Base-by-base conservation (phyloP, 202 grass and related monocot genomes). In the Sporobolus alterniflorus region DNA sequence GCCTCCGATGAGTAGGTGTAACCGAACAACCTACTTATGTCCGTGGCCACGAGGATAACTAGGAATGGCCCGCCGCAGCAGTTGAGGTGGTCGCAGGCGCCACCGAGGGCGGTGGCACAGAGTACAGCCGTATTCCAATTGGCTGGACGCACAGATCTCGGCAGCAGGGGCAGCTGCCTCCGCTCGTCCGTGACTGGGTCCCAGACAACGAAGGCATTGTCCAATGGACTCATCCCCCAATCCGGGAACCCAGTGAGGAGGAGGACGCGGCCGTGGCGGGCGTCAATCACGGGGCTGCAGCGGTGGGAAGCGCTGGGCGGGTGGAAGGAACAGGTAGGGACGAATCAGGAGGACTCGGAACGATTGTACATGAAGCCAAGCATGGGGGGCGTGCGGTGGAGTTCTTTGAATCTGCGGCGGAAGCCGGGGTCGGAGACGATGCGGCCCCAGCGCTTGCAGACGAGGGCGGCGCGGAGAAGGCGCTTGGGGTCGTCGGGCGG, bases 401-500 rank as follows among this genome's bases (percentile, higher is more conserved):
- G 55, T 9, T 59, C n/a, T 22, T 11, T 3, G 55, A 26, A 59
- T 14, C 55, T 22, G 55, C 55, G 55, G 75, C n/a, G 76, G 75
- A 78, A 78, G 7, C 20, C 43, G 20, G 30, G 3, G 3, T 9
- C 43, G 43, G 75, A 16, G 75, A 66, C 20, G 75, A 78, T 13
- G 18, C 28, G 18, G 75, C 60, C 4, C 57, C 75, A 78, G 28
- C 29, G 11, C 3, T 56, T 29, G 60, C 20, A 49, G 7, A 77
- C 74, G 57, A 77, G 57, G 18, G 74, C 41, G 26, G 74, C 74
- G 26, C 17, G 25, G 11, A 64, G 18, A 20, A 77, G 75, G 28
- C 5, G 28, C 18, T 28, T 3, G 0, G 75, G 75, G 59, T 77
- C 42, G 42, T 30, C 42, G 0, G 59, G 75, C 1, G 75, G 75